These are phyloP conservation scores for Phaffia tasmanica DNA, from an alignment of 768 basidiomycete genomes.

Conservation along the genomic window DNA sequence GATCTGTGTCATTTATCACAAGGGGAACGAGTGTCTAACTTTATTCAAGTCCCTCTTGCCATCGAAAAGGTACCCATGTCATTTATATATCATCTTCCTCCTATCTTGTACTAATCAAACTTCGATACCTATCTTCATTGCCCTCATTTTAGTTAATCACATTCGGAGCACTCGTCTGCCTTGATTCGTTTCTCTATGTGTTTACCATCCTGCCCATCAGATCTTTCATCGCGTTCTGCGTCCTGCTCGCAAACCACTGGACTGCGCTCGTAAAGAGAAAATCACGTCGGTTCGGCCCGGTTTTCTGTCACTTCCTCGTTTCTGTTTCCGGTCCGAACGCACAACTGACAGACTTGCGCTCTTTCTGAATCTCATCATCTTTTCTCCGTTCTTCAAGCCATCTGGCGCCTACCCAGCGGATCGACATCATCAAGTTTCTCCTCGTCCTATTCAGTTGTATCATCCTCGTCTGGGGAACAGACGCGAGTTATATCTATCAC, in stretches of 20 bases:
- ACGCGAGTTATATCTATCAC: slow-evolving; percentile 96
- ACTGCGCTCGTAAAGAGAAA: neutral
- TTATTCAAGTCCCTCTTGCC: slow-evolving; percentile 78
- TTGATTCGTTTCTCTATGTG: slow-evolving; percentile 94
- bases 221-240: slow-evolving; percentile 41
- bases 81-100: slow-evolving; percentile 26
- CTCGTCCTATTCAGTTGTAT: slow-evolving; percentile 63
- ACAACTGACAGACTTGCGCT: slow-evolving; percentile 20
- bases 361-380: neutral
- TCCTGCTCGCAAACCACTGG: slow-evolving; percentile 50
- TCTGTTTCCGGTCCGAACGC: neutral
- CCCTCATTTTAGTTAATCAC: slow-evolving; percentile 55
- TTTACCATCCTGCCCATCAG: slow-evolving; percentile 96
- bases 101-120: slow-evolving; percentile 40
- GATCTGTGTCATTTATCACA: neutral
- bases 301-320: neutral
- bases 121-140: neutral
- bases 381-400: neutral
- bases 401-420: slow-evolving; percentile 78
- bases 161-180: slow-evolving; percentile 84
- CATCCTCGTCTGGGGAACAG: slow-evolving; percentile 69
- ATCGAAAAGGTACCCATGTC: slow-evolving; percentile 69
- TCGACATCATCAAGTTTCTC: slow-evolving; percentile 72
- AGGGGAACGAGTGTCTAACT: slow-evolving; percentile 90
- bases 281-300: slow-evolving; percentile 2